Evolutionary conservation across 2,329 filamentous ascomycete genomes (phyloP).

Genomic region (Exutisphaerella laricina): DNA sequence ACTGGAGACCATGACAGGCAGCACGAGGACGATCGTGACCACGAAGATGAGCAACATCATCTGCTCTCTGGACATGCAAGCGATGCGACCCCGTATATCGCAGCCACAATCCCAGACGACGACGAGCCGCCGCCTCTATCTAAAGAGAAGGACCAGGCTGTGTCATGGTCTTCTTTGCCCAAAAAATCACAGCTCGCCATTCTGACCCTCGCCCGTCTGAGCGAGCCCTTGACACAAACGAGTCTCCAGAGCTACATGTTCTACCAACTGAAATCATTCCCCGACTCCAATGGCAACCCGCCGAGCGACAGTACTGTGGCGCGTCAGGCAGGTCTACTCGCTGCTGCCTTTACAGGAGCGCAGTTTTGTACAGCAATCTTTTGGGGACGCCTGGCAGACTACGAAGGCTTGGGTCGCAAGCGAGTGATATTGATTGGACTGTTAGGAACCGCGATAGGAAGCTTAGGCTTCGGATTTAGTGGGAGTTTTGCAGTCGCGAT

Average conservation of each 20-base stretch:
- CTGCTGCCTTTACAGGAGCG: conserved; percentile 72
- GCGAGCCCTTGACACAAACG: conserved; percentile 76
- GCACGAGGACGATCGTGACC: too few species aligned
- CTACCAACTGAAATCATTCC: conserved; percentile 78
- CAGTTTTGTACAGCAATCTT: conserved; percentile 78
- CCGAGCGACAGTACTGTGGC: conserved; percentile 61
- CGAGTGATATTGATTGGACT: conserved; percentile 72
- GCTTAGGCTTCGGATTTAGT: conserved; percentile 64
- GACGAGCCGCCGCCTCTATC: conserved; percentile 17
- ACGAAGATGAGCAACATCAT: conserved; percentile 7
- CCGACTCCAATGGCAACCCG: conserved; percentile 34
- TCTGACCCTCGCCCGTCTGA: conserved; percentile 70
- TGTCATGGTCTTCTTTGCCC: conserved; percentile 68
- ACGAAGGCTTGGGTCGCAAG: conserved; percentile 62
- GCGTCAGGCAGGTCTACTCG: conserved; percentile 68
- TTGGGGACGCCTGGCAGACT: conserved; percentile 69
- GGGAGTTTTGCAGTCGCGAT: conserved; percentile 57
- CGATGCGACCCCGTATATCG: too few species aligned
- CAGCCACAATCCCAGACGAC: conserved; percentile 9
- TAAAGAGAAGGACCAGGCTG: conserved; percentile 34
- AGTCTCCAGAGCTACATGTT: conserved; percentile 76
- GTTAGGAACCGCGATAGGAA: conserved; percentile 60
- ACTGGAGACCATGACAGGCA: too few species aligned
- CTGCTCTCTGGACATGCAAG: too few species aligned
- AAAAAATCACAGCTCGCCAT: conserved; percentile 72